Evolutionary conservation across 805 yeast species (phyloP), one percentile per base, ranked within the genome.

Genomic region (Phaffomyces opuntiae): DNA sequence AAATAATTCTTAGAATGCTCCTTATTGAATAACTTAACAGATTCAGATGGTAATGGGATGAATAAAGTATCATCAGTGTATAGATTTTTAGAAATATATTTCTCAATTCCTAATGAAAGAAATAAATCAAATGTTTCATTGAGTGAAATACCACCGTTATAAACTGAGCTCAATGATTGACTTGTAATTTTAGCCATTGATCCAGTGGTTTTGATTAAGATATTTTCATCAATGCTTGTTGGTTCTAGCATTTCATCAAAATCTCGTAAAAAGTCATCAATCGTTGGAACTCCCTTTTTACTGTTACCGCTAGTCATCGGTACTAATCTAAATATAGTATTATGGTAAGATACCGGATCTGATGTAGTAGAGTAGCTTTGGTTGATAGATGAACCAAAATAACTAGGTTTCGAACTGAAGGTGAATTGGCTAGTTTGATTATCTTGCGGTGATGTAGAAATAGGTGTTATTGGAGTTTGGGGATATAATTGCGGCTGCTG

Each of bases 221-320:
- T 4, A 19, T 17, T 45, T 21, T 51, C 53, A 12, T 49, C 27
- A 4, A 52, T 16, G 16, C 47, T 48, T 5, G 24, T 21, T 16
- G 57, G 53, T 24, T 52, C 48, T 21, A 45, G 46, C 12, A 33
- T n/a, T 1, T 57, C 59, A 39, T 57, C 62, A 38, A 54, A 56
- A 45, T 58, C 62, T 12, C 38, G 31, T 16, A 56, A 54, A 39
- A 56, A 54, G 34, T 58, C 59, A 4, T 53, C 56, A 34, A 58
- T 46, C 0, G 42, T 39, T 12, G 61, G 62, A 5, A 58, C 50
- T 37, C 35, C 26, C 16, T 6, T 21, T 21, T 21, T 21, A 21
- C 24, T 21, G 24, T 6, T 21, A 5, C 5, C 24, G 7, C 7
- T 21, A 21, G 24, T 21, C 24, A 21, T 21, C 7, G 24, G 5